phyloP scores from a whole-genome alignment of 148 eudicot genomes.

The Drosera capensis region DNA sequence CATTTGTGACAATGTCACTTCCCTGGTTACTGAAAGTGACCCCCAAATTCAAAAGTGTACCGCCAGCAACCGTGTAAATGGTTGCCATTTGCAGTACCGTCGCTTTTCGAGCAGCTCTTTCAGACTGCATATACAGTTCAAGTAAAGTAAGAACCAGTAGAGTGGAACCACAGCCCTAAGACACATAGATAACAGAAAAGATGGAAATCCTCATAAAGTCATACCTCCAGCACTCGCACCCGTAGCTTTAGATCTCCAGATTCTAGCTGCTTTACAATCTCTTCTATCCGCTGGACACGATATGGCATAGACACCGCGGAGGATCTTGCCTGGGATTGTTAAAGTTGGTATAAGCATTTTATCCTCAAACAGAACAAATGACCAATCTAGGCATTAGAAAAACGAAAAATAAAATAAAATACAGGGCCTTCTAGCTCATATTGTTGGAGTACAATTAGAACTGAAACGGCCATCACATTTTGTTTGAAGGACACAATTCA shows the following conservation, averaged over 20 bases:
- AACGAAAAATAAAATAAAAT: too few relatives aligned
- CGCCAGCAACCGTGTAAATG: constrained; percentile 70
- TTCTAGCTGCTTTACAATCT: constrained; percentile 79
- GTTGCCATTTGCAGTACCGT: constrained; percentile 92
- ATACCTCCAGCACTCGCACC: constrained; percentile 97
- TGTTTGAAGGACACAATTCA: not conserved
- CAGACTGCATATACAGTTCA: constrained; percentile 36
- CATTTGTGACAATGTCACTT: constrained; percentile 41
- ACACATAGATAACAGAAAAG: too few relatives aligned
- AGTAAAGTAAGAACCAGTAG: too few relatives aligned
- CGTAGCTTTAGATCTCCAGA: constrained; percentile 86
- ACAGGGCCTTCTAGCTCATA: too few relatives aligned
- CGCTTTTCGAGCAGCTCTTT: constrained; percentile 93
- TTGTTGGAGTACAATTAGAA: too few relatives aligned
- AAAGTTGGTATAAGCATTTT: constrained; percentile 1
- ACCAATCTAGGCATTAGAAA: too few relatives aligned
- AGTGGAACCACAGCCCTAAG: too few relatives aligned
- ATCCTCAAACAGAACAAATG: not conserved
- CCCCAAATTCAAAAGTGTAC: constrained; percentile 77
- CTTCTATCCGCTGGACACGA: constrained; percentile 86
- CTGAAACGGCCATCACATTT: too few relatives aligned
- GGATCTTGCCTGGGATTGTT: constrained; percentile 55
- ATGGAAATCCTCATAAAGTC: too few relatives aligned
- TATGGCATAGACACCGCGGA: constrained; percentile 86
- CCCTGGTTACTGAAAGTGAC: constrained; percentile 66